Percentiles rank a stretch among this genome's conserved stretches.
Evolutionary conservation across 2,329 filamentous ascomycete genomes (phyloP).

Genomic region (Pseudogymnoascus sp.): DNA sequence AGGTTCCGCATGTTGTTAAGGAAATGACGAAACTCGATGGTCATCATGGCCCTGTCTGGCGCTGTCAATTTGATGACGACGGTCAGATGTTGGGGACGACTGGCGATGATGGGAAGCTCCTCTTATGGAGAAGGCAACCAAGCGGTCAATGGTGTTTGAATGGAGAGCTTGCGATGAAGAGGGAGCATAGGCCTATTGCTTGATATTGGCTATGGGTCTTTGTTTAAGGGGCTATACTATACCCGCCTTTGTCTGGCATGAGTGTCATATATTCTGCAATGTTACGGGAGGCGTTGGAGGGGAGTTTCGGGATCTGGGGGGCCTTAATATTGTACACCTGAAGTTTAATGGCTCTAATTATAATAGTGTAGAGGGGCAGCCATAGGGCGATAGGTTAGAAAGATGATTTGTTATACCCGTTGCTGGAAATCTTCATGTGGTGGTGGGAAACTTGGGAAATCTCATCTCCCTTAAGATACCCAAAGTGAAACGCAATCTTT

Average conservation of each 20-base stretch:
- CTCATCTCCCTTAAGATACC: background rate
- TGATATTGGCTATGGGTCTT: background rate
- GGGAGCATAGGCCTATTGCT: background rate
- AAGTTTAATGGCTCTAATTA: background rate
- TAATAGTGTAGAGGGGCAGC: background rate
- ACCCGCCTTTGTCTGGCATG: background rate
- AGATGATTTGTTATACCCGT: background rate
- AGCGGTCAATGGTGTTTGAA: conserved; percentile 52
- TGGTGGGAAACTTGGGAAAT: background rate
- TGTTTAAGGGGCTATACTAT: background rate
- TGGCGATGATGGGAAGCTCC: conserved; percentile 63
- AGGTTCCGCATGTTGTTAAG: conserved; percentile 53
- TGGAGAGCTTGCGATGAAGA: conserved; percentile 50
- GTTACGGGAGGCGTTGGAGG: background rate
- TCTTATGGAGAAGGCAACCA: conserved; percentile 53
- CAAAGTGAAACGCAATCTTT: background rate
- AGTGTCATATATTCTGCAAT: background rate
- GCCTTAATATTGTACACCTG: background rate
- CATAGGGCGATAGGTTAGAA: background rate
- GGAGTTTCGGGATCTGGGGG: background rate
- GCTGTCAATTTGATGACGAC: conserved; percentile 61
- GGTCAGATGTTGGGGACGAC: conserved; percentile 68
- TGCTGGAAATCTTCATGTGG: background rate
- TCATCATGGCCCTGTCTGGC: conserved; percentile 65
- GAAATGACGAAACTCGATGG: conserved; percentile 60